Percentiles rank a stretch among this genome's conserved stretches.
Evolutionary conservation across 768 basidiomycete species (phyloP).

Genomic region (Boletus rubescentipes): DNA sequence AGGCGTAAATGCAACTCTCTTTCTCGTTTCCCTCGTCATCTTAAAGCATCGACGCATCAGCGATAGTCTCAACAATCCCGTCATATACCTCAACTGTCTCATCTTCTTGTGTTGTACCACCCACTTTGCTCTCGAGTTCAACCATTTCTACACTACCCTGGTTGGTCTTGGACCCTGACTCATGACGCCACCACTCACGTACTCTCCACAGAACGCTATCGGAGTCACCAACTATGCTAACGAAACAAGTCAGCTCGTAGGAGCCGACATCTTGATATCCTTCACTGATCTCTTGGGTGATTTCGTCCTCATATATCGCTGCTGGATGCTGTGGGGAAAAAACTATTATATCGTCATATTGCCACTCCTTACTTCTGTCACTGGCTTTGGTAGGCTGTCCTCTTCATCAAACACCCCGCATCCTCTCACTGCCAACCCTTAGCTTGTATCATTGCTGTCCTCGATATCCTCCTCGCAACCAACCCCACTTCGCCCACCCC

Average conservation of each 20-base stretch:
- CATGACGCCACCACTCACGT: neutral
- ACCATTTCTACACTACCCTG: slow-evolving; percentile 33
- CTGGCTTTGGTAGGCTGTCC: slow-evolving; percentile 33
- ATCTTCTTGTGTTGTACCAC: slow-evolving; percentile 35
- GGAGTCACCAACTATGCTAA: slow-evolving; percentile 30
- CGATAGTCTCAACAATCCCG: slow-evolving; percentile 20
- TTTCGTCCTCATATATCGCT: slow-evolving; percentile 40
- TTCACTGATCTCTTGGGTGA: slow-evolving; percentile 38
- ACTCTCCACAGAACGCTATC: slow-evolving; percentile 16
- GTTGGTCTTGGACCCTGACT: slow-evolving; percentile 20
- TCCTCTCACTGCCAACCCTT: neutral
- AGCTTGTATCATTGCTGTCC: slow-evolving; percentile 33
- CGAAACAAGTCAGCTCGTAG: slow-evolving; percentile 33
- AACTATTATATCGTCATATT: slow-evolving; percentile 34
- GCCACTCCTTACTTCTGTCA: slow-evolving; percentile 35
- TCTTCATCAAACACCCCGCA: neutral
- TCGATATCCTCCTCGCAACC: slow-evolving; percentile 29
- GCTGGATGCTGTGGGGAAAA: slow-evolving; percentile 41
- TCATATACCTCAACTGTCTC: slow-evolving; percentile 29
- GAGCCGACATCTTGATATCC: slow-evolving; percentile 38
- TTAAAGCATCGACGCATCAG: slow-evolving; percentile 13
- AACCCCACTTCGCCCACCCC: slow-evolving; percentile 34
- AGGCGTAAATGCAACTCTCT: slow-evolving; percentile 28
- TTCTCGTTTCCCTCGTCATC: slow-evolving; percentile 29
- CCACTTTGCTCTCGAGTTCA: slow-evolving; percentile 37